Base-by-base conservation (phyloP, 2,329 filamentous ascomycete genomes). In the Microcyclosporella mali region DNA sequence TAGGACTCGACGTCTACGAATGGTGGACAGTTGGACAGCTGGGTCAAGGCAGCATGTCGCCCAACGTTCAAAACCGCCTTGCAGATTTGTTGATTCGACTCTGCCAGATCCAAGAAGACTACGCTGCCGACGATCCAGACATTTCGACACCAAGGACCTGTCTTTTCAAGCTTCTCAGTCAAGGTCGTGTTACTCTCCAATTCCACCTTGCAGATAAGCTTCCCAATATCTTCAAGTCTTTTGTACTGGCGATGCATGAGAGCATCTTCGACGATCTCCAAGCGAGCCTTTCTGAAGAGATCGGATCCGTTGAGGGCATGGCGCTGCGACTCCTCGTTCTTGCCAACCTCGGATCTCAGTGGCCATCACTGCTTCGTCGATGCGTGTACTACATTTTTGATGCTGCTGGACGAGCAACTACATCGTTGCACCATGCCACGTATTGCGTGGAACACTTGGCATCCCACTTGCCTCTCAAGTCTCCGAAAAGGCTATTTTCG, bases 351-450 rank as follows among this genome's bases (percentile, higher is more conserved):
- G 92, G 85, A 17, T 85, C 87, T 21, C 70, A 73, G 38, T 97
- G 90, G 86, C 82, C 88, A 46, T 94, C 89, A 0, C 72, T 97
- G 15, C 73, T 95, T 33, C 82, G 89, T 39, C 81, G 85, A 51
- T 88, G 88, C 52, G 85, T 94, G 14, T 98, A 95, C 62, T 85
- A 92, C 62, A 88, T 97, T 16, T 95, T 97, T 55, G 92, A 97
- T 62, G 88, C 84, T 0, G 85, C 89, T 1, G 87, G 85, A 1
- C 80, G 81, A 43, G 78, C 94, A 11, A 66, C 75, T 2, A 66
- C 69, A 9, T 84, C 84, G 6, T 71, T 74, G 15, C 69, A 72
- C 15, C 84, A 95, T 66, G 89, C 90, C 1, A 78, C 77, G 42
- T 75, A 75, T 39, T 94, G 87, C 54, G 71, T 95, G 33, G 62